Conservation (phyloP, 164 flowering plant species). For the Buxus sempervirens region DNA sequence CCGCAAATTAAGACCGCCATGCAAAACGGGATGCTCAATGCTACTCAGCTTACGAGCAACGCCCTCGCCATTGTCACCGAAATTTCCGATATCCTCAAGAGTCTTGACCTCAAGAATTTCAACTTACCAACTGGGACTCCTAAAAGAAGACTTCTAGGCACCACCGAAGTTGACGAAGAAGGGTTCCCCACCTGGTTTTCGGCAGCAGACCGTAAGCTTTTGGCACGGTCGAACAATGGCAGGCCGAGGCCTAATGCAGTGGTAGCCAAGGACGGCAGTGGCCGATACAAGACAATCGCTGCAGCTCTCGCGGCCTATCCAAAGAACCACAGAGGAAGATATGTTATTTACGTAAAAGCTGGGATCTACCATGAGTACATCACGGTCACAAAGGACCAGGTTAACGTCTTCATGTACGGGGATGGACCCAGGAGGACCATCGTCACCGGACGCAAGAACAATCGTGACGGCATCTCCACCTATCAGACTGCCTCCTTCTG, state of each 20-base stretch:
- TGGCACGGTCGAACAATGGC: conserved; percentile 16
- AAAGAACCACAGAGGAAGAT: conserved; percentile 33
- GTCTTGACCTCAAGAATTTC: neutral
- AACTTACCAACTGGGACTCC: neutral
- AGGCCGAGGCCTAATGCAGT: conserved; percentile 39
- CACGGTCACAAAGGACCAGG: conserved; percentile 23
- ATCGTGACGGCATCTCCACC: conserved; percentile 29
- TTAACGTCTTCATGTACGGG: conserved; percentile 55
- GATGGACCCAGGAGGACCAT: conserved; percentile 59
- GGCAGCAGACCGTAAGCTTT: conserved; percentile 30
- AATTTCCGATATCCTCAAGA: conserved; percentile 11
- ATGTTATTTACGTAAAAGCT: conserved; percentile 49
- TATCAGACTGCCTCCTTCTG: conserved; percentile 48
- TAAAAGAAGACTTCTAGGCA: conserved; percentile 18
- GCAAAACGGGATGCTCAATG: conserved; percentile 26
- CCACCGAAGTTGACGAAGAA: conserved; percentile 9
- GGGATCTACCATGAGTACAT: conserved; percentile 54
- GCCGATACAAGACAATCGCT: conserved; percentile 41
- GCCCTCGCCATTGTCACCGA: conserved; percentile 44
- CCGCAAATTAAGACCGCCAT: conserved; percentile 31
- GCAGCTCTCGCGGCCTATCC: conserved; percentile 53
- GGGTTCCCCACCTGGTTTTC: conserved; percentile 41
- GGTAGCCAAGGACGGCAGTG: conserved; percentile 57
- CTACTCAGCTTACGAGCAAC: conserved; percentile 41
- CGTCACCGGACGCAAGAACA: conserved; percentile 39